Percentiles rank a stretch among this genome's conserved stretches.
Conservation (phyloP, 2,329 filamentous ascomycete species). For the Fusarium odoratissimum region DNA sequence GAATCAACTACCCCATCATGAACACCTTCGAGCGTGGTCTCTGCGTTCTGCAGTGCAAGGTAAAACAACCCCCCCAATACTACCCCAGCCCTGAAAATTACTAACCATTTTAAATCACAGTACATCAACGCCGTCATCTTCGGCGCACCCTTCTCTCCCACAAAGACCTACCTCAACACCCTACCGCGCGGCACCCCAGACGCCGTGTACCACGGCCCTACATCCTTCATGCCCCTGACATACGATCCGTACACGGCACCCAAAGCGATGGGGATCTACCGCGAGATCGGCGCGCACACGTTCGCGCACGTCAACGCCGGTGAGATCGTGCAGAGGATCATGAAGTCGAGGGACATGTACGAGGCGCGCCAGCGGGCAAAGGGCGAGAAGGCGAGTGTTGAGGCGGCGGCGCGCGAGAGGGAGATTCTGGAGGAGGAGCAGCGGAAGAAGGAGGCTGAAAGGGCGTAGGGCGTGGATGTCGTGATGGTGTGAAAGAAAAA, state of each 20-base stretch:
- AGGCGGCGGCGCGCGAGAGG: slow-evolving; percentile 72
- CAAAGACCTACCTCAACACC: slow-evolving; percentile 78
- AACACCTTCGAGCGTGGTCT: slow-evolving; percentile 97
- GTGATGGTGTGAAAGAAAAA: slow-evolving; percentile 2
- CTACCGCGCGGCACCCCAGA: slow-evolving; percentile 80
- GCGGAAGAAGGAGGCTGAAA: slow-evolving; percentile 58
- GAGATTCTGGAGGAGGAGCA: slow-evolving; percentile 73
- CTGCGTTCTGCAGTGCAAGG: slow-evolving; percentile 94
- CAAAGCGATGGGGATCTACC: slow-evolving; percentile 86
- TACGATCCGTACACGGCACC: slow-evolving; percentile 85
- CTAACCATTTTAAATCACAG: slow-evolving; percentile 55
- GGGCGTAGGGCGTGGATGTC: slow-evolving; percentile 43
- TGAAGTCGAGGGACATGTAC: slow-evolving; percentile 87
- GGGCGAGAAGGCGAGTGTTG: slow-evolving; percentile 83
- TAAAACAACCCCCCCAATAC: slow-evolving; percentile 51
- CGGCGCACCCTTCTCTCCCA: slow-evolving; percentile 88
- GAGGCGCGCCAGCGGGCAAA: slow-evolving; percentile 93
- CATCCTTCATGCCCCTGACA: slow-evolving; percentile 84
- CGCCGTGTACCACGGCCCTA: slow-evolving; percentile 96
- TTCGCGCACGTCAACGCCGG: slow-evolving; percentile 92
- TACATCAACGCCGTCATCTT: slow-evolving; percentile 91
- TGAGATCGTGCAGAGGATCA: slow-evolving; percentile 89
- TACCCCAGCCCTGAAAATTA: not conserved
- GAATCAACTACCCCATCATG: slow-evolving; percentile 99
- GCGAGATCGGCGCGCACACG: slow-evolving; percentile 78